Base-by-base conservation (phyloP, 768 basidiomycete species). In the Rhizopogon rudus region DNA sequence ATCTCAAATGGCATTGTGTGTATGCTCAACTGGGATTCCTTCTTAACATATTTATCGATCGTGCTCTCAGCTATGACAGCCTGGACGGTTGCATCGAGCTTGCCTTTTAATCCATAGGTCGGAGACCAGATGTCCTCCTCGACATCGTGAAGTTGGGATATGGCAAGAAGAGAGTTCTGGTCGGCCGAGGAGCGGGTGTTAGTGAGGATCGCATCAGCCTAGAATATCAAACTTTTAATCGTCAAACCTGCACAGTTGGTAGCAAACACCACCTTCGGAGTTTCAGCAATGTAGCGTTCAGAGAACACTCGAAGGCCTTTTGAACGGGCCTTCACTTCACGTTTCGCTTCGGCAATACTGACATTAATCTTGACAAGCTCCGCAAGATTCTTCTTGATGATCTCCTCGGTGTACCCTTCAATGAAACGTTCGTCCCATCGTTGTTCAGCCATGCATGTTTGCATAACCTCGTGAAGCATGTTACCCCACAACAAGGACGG, bases 111-210 rank as follows among this genome's bases (percentile, higher is more conserved):
- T 1, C 97, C 97, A 63, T 91, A 96, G 2, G 83, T 87, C 0
- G 97, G 96, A 0, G 93, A 95, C 89, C 92, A 97, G 60, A 99
- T 96, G 60, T 98, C 94, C 66, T 99, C 97, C 74, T 99, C 97
- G 41, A 96, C 80, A 55, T 93, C 94, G 58, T 92, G 81, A 5
- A 97, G 71, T 29, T 85, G 75, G 5, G 81, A 75, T 46, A 99
- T 84, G 0, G 91, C 88, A 0, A 97, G 77, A 9, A 80, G 72
- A 1, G 85, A 79, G 1, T 72, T 71, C 25, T 77, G 76, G 14
- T 77, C 71, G 1, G 74, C 69, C 0, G 63, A 62, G 14, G 85
- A 75, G 8, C 89, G 81, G 1, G 84, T 85, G 61, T 95, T 85
- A 4, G 78, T 79, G 7, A 97, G 75, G 37, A 80, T 67, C 0